phyloP scores from a whole-genome alignment of 192 early-diverging fungal species.

The Piromyces sp. region DNA sequence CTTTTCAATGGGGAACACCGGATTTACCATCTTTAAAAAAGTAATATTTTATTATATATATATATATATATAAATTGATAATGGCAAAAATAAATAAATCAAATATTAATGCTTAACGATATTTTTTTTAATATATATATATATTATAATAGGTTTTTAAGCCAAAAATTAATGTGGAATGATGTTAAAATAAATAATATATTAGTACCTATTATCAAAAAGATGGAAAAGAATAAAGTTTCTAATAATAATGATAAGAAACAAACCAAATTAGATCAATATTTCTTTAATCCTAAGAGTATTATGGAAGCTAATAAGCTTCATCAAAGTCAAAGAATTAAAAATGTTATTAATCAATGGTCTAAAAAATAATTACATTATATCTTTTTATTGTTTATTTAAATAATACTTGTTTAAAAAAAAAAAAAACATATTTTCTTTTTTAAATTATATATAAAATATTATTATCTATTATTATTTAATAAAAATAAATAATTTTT shows the following conservation, averaged over 20 bases:
- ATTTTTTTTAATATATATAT: too few species aligned
- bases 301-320: constrained; percentile 2
- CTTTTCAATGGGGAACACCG: constrained; percentile 56
- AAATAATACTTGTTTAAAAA: too few species aligned
- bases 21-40: constrained; percentile 45
- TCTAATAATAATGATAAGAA: constrained; percentile 6
- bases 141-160: constrained; percentile 37
- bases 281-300: constrained; percentile 5
- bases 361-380: too few species aligned
- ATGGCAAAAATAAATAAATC: too few species aligned
- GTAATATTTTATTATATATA: not conserved
- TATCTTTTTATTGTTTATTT: too few species aligned
- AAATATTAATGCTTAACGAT: too few species aligned
- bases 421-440: too few species aligned
- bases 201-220: constrained; percentile 49
- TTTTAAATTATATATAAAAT: too few species aligned
- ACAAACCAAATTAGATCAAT: constrained; percentile 16
- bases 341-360: constrained; percentile 19
- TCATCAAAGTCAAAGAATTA: constrained; percentile 20
- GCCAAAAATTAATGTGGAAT: constrained; percentile 38
- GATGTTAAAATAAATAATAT: constrained; percentile 44
- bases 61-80: too few species aligned
- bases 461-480: too few species aligned
- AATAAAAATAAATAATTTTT: too few species aligned
- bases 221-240: constrained; percentile 7